A percentile compares a stretch with the other conserved stretches of the same genome.
Evolutionary conservation across 176 grass and related monocot genomes (phyloP).

Genomic region (Cenchrus americanus): DNA sequence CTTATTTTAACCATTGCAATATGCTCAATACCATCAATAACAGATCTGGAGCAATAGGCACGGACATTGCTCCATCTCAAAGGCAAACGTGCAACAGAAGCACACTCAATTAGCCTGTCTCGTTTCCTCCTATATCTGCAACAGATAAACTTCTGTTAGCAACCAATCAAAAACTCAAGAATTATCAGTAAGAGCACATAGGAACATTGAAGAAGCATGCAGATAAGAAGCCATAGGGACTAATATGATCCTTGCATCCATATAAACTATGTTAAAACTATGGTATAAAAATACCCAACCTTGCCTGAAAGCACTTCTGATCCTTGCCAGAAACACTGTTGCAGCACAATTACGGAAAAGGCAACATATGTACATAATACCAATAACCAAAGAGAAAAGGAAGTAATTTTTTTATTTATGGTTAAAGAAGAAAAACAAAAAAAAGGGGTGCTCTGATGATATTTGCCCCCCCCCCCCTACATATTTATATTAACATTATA

Average conservation of each 20-base stretch:
- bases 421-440: no score
- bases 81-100: constrained; percentile 82
- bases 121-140: constrained; percentile 97
- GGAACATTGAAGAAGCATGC: neutral
- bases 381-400: neutral
- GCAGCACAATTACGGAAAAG: neutral
- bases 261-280: neutral
- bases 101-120: constrained; percentile 73
- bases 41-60: constrained; percentile 86
- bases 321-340: neutral
- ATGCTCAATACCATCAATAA: constrained; percentile 98
- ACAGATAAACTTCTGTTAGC: constrained; percentile 41
- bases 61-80: constrained; percentile 86
- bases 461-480: no score
- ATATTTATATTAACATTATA: neutral
- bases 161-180: neutral
- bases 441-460: no score
- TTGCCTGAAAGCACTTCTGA: neutral
- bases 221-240: neutral
- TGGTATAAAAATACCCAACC: neutral
- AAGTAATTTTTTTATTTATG: no score
- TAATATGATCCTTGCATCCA: neutral
- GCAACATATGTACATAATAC: neutral
- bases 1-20: constrained; percentile 94
- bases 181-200: neutral